Base-by-base conservation (phyloP, 129 eudicot genomes). In the Erigeron canadensis region DNA sequence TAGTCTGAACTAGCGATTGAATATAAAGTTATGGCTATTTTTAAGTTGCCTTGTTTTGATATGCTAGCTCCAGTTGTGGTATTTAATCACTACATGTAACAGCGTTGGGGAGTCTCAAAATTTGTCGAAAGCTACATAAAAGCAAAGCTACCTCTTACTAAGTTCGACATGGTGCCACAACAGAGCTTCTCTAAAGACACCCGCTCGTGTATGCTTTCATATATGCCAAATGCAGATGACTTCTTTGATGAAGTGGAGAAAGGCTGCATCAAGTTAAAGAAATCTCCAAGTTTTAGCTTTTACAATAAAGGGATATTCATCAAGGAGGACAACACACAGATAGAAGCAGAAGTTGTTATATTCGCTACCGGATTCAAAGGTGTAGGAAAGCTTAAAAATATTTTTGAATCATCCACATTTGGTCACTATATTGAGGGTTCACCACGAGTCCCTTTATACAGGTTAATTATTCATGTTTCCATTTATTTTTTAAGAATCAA, bases 331-430 rank as follows among this genome's bases (percentile, higher is more conserved):
- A 67, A n/a, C 10, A 65, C 76, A 15, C 74, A 73, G 0, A 7
- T 87, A 43, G 79, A 76, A 44, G 74, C 82, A 1, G 93, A 89
- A 41, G 9, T 86, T 7, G 93, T 89, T 16, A 82, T 90, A 40
- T 64, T 87, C 19, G 88, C 91, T 10, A 90, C 95, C 34, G 97
- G 97, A 43, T 90, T 80, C 40, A 87, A 56, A 10, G 88, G 91
- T 41, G 79, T 57, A 15, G 79, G 75, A 11, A 90, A 90, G 79
- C 86, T 87, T 76, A 72, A 58, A 72, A 53, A 80, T 16, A 75
- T 90, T 8, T 90, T 90, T 40, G 60, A 51, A 7, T 81, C 86
- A 19, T 70, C 86, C 55, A 68, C 44, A 5, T 78, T 81, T 17
- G 79, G 71, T n/a, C 67, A 82, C 10, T 56, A 12, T 59, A 85